Percentiles rank a stretch among this genome's conserved stretches.
These are phyloP conservation scores for Cercis canadensis DNA, from an alignment of 306 rosid species.

Conservation along the genomic window DNA sequence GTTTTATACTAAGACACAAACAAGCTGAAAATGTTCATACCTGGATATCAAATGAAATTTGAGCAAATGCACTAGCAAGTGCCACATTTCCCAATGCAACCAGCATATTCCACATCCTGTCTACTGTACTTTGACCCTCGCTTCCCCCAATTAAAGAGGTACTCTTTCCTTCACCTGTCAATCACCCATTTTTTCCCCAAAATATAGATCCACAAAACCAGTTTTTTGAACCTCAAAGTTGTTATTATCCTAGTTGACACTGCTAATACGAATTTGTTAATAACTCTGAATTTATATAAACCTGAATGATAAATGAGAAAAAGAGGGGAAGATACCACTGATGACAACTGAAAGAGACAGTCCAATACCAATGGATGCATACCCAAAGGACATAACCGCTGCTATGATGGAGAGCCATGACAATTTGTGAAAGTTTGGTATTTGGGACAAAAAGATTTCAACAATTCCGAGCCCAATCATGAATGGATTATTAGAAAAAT, in stretches of 20 bases:
- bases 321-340: conserved; percentile 32
- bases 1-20: no score
- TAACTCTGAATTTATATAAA: no score
- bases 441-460: conserved; percentile 60
- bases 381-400: conserved; percentile 60
- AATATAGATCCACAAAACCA: no score
- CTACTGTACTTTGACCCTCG: conserved; percentile 9
- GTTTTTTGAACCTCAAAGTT: no score
- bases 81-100: conserved; percentile 67
- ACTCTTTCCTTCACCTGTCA: conserved; percentile 48
- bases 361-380: conserved; percentile 54
- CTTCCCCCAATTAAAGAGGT: conserved; percentile 35
- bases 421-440: conserved; percentile 55
- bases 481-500: conserved; percentile 55
- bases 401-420: conserved; percentile 61
- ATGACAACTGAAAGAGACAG: conserved; percentile 52
- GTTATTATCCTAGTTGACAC: no score
- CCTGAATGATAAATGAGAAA: not conserved
- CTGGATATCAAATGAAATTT: conserved; percentile 52
- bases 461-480: conserved; percentile 61
- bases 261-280: no score
- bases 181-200: no score
- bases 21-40: no score
- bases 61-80: conserved; percentile 52
- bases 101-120: conserved; percentile 49